These are phyloP conservation scores for Datisca glomerata DNA, from an alignment of 306 rosid genomes.

Conservation along the genomic window DNA sequence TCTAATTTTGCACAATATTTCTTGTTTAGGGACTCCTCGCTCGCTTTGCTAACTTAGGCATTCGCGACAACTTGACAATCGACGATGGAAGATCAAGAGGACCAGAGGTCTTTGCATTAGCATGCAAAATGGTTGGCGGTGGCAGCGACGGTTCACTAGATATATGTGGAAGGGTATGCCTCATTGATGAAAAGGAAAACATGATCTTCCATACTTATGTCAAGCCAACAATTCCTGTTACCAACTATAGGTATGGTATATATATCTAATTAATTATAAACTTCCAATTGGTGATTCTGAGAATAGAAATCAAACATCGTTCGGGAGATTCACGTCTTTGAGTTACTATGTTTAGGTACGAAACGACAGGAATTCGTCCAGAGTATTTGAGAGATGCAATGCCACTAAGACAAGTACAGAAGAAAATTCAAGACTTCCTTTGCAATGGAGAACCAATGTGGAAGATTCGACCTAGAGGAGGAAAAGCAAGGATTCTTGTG, in stretches of 20 bases:
- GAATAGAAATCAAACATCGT: too few species aligned
- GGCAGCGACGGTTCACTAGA: constrained; percentile 85
- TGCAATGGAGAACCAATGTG: constrained; percentile 85
- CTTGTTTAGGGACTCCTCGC: constrained; percentile 42
- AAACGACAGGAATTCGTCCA: constrained; percentile 74
- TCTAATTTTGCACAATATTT: too few species aligned
- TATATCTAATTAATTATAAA: background rate
- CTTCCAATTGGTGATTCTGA: too few species aligned
- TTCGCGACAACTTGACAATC: constrained; percentile 45
- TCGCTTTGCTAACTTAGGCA: constrained; percentile 60
- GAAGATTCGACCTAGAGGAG: constrained; percentile 56
- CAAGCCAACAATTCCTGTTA: constrained; percentile 60
- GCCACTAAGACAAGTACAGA: constrained; percentile 56
- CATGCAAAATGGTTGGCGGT: constrained; percentile 95
- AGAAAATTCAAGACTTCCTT: constrained; percentile 76
- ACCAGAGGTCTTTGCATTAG: constrained; percentile 62
- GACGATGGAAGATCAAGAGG: constrained; percentile 42
- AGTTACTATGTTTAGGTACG: too few species aligned
- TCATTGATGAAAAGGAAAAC: constrained; percentile 66
- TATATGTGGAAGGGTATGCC: constrained; percentile 77
- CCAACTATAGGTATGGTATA: constrained; percentile 87
- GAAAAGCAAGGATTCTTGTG: constrained; percentile 72
- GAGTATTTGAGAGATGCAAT: constrained; percentile 84
- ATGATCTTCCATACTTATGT: constrained; percentile 73
- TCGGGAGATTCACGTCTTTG: too few species aligned